Conservation (phyloP, 164 flowering plant species). For the Protea cynaroides region DNA sequence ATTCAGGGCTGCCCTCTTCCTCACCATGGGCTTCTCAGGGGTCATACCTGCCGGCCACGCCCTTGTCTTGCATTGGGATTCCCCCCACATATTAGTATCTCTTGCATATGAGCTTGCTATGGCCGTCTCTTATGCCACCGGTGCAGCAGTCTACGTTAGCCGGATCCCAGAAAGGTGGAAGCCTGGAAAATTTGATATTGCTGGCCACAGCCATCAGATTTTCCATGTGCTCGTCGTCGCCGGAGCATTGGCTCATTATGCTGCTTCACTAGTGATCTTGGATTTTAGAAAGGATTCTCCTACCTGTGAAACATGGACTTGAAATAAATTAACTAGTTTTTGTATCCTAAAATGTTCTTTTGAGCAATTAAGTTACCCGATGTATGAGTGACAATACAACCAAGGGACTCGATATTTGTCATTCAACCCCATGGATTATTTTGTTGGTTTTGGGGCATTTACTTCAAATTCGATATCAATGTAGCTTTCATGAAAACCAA, state of each 20-base stretch:
- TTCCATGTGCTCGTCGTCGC: slow-evolving; percentile 85
- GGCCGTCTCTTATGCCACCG: slow-evolving; percentile 61
- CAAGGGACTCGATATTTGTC: too few relatives aligned
- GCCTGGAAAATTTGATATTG: slow-evolving; percentile 87
- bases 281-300: slow-evolving; percentile 55
- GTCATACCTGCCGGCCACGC: slow-evolving; percentile 80
- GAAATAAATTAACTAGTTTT: too few relatives aligned
- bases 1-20: slow-evolving; percentile 69
- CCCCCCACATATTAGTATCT: slow-evolving; percentile 39
- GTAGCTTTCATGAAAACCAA: too few relatives aligned
- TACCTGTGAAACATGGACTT: slow-evolving; percentile 17
- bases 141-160: slow-evolving; percentile 60
- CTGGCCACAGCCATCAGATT: slow-evolving; percentile 97
- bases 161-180: slow-evolving; percentile 87
- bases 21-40: slow-evolving; percentile 92
- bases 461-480: too few relatives aligned
- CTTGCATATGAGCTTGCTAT: slow-evolving; percentile 66
- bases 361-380: too few relatives aligned
- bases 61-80: slow-evolving; percentile 44
- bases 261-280: slow-evolving; percentile 56
- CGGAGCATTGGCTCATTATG: slow-evolving; percentile 76
- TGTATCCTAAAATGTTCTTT: too few relatives aligned
- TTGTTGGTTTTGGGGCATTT: too few relatives aligned
- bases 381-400: too few relatives aligned
- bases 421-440: too few relatives aligned